Conservation (phyloP, 1,284 basidiomycete genomes). For the Coniferiporia sulphurascens region DNA sequence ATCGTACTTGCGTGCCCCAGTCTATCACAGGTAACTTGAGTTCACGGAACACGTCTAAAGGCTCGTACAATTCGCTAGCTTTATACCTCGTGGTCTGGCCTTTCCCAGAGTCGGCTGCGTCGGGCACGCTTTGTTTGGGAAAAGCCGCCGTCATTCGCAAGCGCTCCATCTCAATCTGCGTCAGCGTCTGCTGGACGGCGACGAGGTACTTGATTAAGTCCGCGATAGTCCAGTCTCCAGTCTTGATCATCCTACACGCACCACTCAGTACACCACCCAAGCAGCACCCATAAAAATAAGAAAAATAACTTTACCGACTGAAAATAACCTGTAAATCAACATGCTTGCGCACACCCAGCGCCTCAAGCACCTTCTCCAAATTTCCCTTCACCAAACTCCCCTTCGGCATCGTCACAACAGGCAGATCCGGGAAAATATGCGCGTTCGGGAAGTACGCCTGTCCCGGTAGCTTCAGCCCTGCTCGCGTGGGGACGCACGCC, state of each 20-base stretch:
- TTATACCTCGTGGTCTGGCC: slow-evolving; percentile 45
- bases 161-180: slow-evolving; percentile 63
- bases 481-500: slow-evolving; percentile 80
- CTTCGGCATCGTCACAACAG: slow-evolving; percentile 69
- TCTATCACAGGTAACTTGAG: slow-evolving; percentile 82
- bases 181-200: slow-evolving; percentile 74
- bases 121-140: slow-evolving; percentile 48
- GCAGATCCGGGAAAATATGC: slow-evolving; percentile 84
- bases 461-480: slow-evolving; percentile 69
- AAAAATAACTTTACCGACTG: slow-evolving; percentile 47
- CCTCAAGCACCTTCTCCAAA: slow-evolving; percentile 73
- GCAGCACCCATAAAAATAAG: background rate
- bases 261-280: no score
- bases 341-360: slow-evolving; percentile 85
- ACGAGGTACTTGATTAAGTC: slow-evolving; percentile 87
- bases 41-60: slow-evolving; percentile 66
- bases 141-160: slow-evolving; percentile 83
- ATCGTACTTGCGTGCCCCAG: slow-evolving; percentile 78
- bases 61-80: slow-evolving; percentile 82
- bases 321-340: slow-evolving; percentile 91
- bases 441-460: slow-evolving; percentile 89
- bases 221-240: slow-evolving; percentile 75
- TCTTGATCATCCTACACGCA: slow-evolving; percentile 71
- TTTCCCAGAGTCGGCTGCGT: slow-evolving; percentile 25
- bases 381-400: slow-evolving; percentile 56